Conservation (phyloP, 2,329 filamentous ascomycete genomes). For the Pseudogymnoascus sp. region DNA sequence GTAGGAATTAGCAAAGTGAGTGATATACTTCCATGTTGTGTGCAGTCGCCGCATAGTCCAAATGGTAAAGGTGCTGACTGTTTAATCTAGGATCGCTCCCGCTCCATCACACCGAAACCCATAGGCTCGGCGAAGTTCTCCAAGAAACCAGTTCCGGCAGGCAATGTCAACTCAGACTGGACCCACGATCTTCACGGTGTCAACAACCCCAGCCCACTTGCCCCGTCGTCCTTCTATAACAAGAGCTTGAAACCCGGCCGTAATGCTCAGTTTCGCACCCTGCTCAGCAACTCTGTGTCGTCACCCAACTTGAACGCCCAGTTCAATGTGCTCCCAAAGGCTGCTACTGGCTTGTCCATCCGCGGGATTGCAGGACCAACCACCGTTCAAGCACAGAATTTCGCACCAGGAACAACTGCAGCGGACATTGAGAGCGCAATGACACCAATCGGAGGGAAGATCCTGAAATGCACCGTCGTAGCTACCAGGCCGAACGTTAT, state of each 20-base stretch:
- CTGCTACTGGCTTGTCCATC: slow-evolving; percentile 53
- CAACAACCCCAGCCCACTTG: slow-evolving; percentile 33
- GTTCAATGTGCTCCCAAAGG: slow-evolving; percentile 27
- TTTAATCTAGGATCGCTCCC: background rate
- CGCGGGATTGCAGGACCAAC: slow-evolving; percentile 65
- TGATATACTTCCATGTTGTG: background rate
- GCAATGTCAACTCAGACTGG: slow-evolving; percentile 60
- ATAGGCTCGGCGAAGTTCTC: slow-evolving; percentile 15
- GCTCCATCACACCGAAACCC: slow-evolving; percentile 1
- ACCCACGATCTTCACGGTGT: slow-evolving; percentile 58
- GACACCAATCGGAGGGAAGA: slow-evolving; percentile 62
- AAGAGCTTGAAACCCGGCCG: slow-evolving; percentile 18
- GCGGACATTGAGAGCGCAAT: slow-evolving; percentile 78
- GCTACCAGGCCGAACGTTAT: slow-evolving; percentile 63
- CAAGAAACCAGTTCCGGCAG: slow-evolving; percentile 32
- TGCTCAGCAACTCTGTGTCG: slow-evolving; percentile 22
- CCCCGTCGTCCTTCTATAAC: slow-evolving; percentile 32
- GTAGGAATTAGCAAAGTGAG: slow-evolving; percentile 64
- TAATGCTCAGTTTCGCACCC: slow-evolving; percentile 18
- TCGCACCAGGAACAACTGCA: slow-evolving; percentile 71
- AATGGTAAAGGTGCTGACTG: slow-evolving; percentile 13
- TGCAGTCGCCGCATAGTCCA: background rate
- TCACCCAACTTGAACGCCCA: slow-evolving; percentile 26
- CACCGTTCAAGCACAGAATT: slow-evolving; percentile 69
- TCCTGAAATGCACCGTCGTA: slow-evolving; percentile 58